Evolutionary conservation across 345 rosid species (phyloP), one percentile per base, ranked within the genome.

Genomic region (Chamaenerion angustifolium): DNA sequence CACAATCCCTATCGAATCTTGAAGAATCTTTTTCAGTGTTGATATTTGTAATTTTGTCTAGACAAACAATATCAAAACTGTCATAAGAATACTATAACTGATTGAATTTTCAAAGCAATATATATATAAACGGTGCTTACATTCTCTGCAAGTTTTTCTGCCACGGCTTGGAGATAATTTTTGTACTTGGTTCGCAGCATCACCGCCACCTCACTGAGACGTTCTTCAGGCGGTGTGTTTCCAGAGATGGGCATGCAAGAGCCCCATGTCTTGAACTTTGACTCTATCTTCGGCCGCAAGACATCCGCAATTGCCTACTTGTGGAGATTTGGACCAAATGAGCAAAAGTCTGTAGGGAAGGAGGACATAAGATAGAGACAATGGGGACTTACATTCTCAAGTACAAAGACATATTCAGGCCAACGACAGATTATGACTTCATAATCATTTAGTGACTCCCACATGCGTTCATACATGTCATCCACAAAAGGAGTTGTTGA

Each of bases 401-500:
- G 78, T 64, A 76, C 96, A 59, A 92, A 80, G 56, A 79, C 72
- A 60, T 92, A 92, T 44, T 87, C 95, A 21, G 98, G 98, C 98
- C 98, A 92, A 47, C 96, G 75, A 70, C 89, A 76, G 40, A 84
- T 92, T 61, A 87, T 80, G 51, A 92, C 80, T 74, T 87, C 95
- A 46, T 92, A 92, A 59, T 76, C 82, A 25, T 60, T 72, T 59
- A 84, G 64, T 54, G 94, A 84, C 64, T 78, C 95, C 40, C 68
- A 65, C 45, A 92, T 68, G 51, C 87, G 82, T 3, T 80, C 93
- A 66, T 92, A 92, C 88, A 92, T 84, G 51, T 87, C 96, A 68
- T 92, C 96, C 45, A 92, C 67, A 53, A 92, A 92, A 42, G 98
- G 96, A 56, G 98, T 92, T 18, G 98, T 92, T 45, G 85, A 80